Conservation (phyloP, 1,139 yeast species). For the Suhomyces bolitotheri region DNA sequence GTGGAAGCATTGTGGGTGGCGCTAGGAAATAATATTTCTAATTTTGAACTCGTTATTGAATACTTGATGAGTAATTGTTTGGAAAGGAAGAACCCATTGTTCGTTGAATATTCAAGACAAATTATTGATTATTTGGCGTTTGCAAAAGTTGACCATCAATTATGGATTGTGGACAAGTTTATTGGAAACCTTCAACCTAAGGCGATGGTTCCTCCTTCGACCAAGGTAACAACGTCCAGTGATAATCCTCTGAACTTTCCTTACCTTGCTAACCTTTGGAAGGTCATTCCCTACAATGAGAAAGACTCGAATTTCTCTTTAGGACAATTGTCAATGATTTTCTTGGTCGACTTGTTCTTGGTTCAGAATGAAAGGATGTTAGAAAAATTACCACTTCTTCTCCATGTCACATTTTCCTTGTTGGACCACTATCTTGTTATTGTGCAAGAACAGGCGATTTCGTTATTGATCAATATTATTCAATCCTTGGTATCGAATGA, state of each 20-base stretch:
- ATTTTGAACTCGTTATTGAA: conserved; percentile 71
- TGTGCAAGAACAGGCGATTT: conserved; percentile 83
- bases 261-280: conserved; percentile 71
- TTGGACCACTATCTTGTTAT: conserved; percentile 83
- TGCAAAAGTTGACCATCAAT: conserved; percentile 54
- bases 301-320: conserved; percentile 80
- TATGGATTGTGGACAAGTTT: conserved; percentile 61
- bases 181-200: conserved; percentile 75
- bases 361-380: conserved; percentile 57
- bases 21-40: conserved; percentile 66
- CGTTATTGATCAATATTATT: conserved; percentile 70
- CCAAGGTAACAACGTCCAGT: conserved; percentile 14
- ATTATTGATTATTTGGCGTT: conserved; percentile 73
- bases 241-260: conserved; percentile 35
- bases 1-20: conserved; percentile 96
- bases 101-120: conserved; percentile 79
- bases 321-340: conserved; percentile 84
- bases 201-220: conserved; percentile 77
- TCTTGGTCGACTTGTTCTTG: conserved; percentile 78
- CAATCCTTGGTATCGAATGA: conserved; percentile 62
- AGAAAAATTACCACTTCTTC: conserved; percentile 64
- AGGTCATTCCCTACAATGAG: conserved; percentile 55
- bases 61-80: conserved; percentile 70
- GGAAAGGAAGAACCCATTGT: conserved; percentile 66
- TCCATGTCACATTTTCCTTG: conserved; percentile 79